Base-by-base conservation (phyloP, 1,284 basidiomycete genomes). In the Cryptococcus deneoformans region DNA sequence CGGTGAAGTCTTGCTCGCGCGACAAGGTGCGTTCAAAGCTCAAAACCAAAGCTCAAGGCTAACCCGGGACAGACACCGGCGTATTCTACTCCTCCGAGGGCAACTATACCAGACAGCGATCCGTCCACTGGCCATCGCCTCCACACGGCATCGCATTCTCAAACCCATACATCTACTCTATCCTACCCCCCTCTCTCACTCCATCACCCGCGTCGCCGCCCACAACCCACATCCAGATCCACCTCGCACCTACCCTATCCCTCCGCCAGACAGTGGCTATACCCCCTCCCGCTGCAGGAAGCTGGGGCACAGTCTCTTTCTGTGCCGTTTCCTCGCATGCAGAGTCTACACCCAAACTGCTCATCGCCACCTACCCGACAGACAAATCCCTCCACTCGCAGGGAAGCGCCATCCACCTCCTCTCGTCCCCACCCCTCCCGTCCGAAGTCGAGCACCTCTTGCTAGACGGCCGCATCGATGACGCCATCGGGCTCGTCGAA, bases 371-470 rank as follows among this genome's bases (percentile, higher is more conserved):
- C 1, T 88, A 87, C 0, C 89, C 90, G 0, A 82, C 81, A 1
- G 90, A 93, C 64, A 84, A 85, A 57, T 77, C 83, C 2, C 77
- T 83, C 0, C 71, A 83, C 2, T 73, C 79, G 0, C 85, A 89
- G 61, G 90, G 91, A 2, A 87, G 85, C 65, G 84, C 85, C 0
- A 79, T 98, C 53, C 95, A 91, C 88, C 81, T 83, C 48, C 80
- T 95, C 44, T 68, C 75, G 8, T 87, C 92, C 81, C 83, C 82
- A 56, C 79, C 86, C 2, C 89, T 92, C 87, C 82, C 83, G 0
- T 83, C 86, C 29, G 92, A 96, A 68, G 82, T 98, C 8, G 90
- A 96, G 60, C 89, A 93, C 67, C 82, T 97, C 11, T 86, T 94
- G 0, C 75, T 81, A 39, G 81, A 79, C 3, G 90, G 87, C 2